Conservation (phyloP, 139 green algal genomes). For the Volvox africanus region DNA sequence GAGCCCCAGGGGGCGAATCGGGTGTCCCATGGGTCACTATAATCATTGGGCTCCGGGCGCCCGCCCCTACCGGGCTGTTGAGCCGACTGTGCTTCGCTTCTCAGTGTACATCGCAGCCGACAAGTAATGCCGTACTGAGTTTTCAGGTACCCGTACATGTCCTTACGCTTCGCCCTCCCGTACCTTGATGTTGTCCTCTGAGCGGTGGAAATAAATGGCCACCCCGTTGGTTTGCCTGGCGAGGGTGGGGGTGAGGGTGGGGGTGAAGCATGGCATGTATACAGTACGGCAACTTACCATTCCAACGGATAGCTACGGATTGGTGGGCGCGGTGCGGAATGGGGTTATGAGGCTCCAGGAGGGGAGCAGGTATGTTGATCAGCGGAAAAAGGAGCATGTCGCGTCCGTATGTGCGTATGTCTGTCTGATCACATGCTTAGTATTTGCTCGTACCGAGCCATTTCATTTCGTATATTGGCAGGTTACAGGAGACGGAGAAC, state of each 20-base stretch:
- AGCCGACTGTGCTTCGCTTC: background rate
- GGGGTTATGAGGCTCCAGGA: no score
- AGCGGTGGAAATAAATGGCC: slow-evolving; percentile 62
- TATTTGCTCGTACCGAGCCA: background rate
- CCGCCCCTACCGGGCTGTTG: background rate
- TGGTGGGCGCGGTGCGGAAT: background rate
- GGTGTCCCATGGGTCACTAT: no score
- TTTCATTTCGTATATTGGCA: background rate
- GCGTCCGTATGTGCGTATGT: background rate
- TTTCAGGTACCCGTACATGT: background rate
- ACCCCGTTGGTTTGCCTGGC: slow-evolving; percentile 65
- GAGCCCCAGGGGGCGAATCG: no score
- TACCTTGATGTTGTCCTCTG: background rate
- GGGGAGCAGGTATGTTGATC: no score
- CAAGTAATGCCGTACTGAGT: no score
- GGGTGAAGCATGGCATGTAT: no score
- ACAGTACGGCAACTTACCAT: no score
- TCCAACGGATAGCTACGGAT: background rate
- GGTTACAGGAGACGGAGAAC: background rate
- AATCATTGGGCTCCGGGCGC: background rate
- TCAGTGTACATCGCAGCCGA: background rate
- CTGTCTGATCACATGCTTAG: background rate
- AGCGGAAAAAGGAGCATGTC: background rate
- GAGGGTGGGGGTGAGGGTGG: background rate
- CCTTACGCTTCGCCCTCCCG: background rate